Conservation (phyloP, 192 early-diverging fungal species). For the Jimgerdemannia flammicorona region DNA sequence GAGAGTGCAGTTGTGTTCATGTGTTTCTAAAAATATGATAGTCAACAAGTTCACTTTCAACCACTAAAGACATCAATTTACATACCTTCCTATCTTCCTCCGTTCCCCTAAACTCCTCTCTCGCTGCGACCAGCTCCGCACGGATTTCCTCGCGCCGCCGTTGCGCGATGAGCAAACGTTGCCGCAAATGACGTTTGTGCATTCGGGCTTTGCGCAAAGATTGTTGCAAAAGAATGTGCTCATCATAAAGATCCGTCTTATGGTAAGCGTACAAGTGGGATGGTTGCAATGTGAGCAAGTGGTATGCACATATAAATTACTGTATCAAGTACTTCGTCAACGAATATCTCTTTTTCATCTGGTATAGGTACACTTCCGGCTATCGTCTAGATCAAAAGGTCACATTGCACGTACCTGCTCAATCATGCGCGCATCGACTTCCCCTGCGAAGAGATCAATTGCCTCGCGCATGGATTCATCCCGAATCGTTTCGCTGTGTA, state of each 20-base stretch:
- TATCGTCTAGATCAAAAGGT: background rate
- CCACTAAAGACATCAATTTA: background rate
- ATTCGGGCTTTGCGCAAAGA: conserved; percentile 8
- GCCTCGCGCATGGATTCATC: background rate
- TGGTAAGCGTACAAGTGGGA: background rate
- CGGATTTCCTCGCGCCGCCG: conserved; percentile 3
- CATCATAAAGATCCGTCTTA: conserved; percentile 14
- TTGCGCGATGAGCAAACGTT: conserved; percentile 2
- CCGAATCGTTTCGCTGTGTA: background rate
- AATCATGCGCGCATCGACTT: conserved; percentile 10
- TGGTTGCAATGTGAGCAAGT: background rate
- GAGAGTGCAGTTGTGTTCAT: too few species aligned
- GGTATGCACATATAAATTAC: background rate
- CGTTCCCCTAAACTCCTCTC: background rate
- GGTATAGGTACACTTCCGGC: background rate
- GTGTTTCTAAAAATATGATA: background rate
- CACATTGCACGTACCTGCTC: conserved; percentile 8
- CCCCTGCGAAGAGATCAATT: conserved; percentile 5
- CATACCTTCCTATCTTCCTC: conserved; percentile 16
- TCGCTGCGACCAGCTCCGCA: background rate
- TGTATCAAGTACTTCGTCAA: too few species aligned
- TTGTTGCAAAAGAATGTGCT: conserved; percentile 1
- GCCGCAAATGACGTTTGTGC: conserved; percentile 2
- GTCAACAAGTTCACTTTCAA: background rate
- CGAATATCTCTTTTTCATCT: background rate